Conservation (phyloP, 768 basidiomycete genomes). For the Suillus alpinus region DNA sequence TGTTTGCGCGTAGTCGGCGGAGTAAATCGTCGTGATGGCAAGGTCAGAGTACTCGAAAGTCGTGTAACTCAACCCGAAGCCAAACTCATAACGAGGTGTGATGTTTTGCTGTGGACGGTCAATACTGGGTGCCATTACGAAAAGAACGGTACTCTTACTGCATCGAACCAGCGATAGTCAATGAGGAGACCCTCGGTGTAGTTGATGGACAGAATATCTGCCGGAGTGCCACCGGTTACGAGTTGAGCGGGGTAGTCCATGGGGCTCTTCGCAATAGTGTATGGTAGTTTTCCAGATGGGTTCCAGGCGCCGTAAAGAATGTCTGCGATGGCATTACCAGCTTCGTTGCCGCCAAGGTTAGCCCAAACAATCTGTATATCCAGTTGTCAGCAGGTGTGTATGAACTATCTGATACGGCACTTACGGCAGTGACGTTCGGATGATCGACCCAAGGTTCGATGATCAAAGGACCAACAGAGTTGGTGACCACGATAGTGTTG, state of each 20-base stretch:
- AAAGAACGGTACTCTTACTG: constrained; percentile 39
- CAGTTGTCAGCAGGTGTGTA: constrained; percentile 11
- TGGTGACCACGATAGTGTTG: constrained; percentile 79
- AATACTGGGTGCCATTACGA: neutral
- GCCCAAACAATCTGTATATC: constrained; percentile 42
- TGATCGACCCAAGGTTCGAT: constrained; percentile 73
- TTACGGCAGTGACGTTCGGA: constrained; percentile 68
- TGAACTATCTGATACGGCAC: constrained; percentile 34
- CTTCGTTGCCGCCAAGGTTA: constrained; percentile 68
- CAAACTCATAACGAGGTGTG: constrained; percentile 83
- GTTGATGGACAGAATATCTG: constrained; percentile 44
- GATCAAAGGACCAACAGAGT: constrained; percentile 72
- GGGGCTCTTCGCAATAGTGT: constrained; percentile 63
- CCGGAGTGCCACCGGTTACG: constrained; percentile 19
- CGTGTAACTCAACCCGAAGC: constrained; percentile 87
- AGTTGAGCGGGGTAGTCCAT: constrained; percentile 51
- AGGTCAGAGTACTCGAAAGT: constrained; percentile 70
- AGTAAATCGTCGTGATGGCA: constrained; percentile 39
- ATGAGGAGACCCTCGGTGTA: constrained; percentile 67
- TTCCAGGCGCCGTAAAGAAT: constrained; percentile 76
- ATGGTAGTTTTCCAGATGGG: constrained; percentile 70
- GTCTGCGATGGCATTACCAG: constrained; percentile 74
- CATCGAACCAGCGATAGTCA: constrained; percentile 73
- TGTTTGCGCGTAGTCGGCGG: constrained; percentile 26
- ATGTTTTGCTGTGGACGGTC: constrained; percentile 51